These are phyloP conservation scores for Backusella luteola DNA, from an alignment of 192 early-diverging fungal genomes.

Conservation along the genomic window DNA sequence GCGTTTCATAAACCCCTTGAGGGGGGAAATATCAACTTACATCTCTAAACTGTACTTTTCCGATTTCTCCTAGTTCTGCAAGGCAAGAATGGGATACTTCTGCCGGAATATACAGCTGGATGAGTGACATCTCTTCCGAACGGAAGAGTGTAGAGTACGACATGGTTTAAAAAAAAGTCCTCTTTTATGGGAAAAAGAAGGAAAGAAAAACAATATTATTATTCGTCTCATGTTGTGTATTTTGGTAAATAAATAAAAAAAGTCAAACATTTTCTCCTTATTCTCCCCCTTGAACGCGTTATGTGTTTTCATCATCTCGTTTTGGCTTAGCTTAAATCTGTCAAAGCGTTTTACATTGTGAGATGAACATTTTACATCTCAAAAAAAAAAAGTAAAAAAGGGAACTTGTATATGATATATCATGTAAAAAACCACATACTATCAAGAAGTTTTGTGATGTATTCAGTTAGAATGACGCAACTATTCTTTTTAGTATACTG, in stretches of 20 bases:
- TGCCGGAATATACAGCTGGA: slow-evolving; percentile 93
- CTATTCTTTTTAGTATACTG: neutral
- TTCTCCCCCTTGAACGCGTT: neutral
- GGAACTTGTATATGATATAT: neutral
- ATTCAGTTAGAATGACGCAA: neutral
- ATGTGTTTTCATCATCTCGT: neutral
- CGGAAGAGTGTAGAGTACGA: slow-evolving; percentile 66
- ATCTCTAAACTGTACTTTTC: slow-evolving; percentile 92
- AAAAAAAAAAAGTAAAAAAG: neutral
- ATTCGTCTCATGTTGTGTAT: neutral
- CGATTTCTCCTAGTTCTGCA: slow-evolving; percentile 92
- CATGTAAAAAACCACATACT: neutral
- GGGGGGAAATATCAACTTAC: slow-evolving; percentile 43
- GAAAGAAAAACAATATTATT: slow-evolving; percentile 7
- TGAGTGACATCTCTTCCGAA: slow-evolving; percentile 93
- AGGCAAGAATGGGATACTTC: slow-evolving; percentile 92
- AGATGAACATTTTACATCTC: neutral
- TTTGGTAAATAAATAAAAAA: neutral
- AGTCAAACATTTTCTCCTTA: neutral
- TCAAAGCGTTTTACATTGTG: neutral
- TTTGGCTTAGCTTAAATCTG: neutral
- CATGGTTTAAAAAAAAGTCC: slow-evolving; percentile 32
- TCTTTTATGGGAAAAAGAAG: neutral
- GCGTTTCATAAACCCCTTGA: neutral
- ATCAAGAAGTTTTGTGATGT: neutral